Base-by-base conservation (phyloP, 768 basidiomycete genomes). In the Dioszegia aurantiaca region DNA sequence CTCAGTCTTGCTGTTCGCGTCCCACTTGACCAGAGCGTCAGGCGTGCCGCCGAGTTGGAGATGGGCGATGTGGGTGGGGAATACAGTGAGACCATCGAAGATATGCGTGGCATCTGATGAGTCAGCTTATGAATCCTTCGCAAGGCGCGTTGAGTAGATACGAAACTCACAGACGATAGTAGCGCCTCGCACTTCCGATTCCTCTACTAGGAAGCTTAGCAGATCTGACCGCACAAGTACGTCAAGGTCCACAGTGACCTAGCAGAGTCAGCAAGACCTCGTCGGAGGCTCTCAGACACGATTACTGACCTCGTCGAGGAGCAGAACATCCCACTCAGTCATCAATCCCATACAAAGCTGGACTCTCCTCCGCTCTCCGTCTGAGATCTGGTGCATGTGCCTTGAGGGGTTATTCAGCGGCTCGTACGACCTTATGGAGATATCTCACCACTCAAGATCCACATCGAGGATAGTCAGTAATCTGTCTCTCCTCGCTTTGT, bases 201-300 rank as follows among this genome's bases (percentile, higher is more conserved):
- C 95, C 14, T 82, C 77, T 63, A 86, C 86, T 48, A 99, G 83
- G 79, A 95, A 98, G 9, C 78, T 82, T 64, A 99, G 83, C n/a
- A 99, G 81, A 61, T 92, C 87, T 55, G 89, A 84, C 47, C 95
- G 86, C 42, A 99, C 95, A 39, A 97, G 83, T 16, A 97, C 93
- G 69, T 99, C 95, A 14, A 99, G 80, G 76, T 99, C 95, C 19
- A 98, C 94, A 1, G 94, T 98, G 55, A 94, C 90, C 89, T 92
- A 52, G 28, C 33, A 31, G 2, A 28, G 40, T 48, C 28, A n/a
- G 2, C 37, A 4, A 19, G 30, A 26, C 23, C 44, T 10, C 19
- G 6, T 17, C 23, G 33, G 31, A 23, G 53, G 23, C 23, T 31
- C 4, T 9, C 48, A 23, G 19, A 17, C n/a, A 4, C 17, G 26